Percentiles rank a stretch among this genome's conserved stretches.
Evolutionary conservation across 192 early-diverging fungal genomes (phyloP).

Genomic region (Chytriomyces hyalinus): DNA sequence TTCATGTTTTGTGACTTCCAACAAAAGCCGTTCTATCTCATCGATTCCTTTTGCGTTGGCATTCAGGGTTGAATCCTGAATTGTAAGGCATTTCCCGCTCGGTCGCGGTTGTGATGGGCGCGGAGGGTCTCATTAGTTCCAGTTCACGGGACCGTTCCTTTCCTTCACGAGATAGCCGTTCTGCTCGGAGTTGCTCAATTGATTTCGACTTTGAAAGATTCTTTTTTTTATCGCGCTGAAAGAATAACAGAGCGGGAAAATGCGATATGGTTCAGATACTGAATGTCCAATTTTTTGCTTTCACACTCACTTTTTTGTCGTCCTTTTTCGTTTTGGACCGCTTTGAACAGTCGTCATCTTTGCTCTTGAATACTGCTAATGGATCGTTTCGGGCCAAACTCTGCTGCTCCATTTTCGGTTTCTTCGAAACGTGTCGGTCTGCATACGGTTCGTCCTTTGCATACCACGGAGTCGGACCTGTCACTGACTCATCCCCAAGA

Average conservation of each 20-base stretch:
- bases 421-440: not conserved
- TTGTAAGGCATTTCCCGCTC: conserved; percentile 30
- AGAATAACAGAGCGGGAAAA: too few relatives aligned
- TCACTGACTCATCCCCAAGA: conserved; percentile 53
- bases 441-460: conserved; percentile 31
- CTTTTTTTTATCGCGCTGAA: too few relatives aligned
- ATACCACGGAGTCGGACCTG: conserved; percentile 44
- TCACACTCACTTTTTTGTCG: not conserved
- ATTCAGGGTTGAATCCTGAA: conserved; percentile 45
- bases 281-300: not conserved
- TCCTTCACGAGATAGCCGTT: conserved; percentile 37
- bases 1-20: too few relatives aligned
- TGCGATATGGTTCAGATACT: too few relatives aligned
- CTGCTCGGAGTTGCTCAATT: conserved; percentile 44
- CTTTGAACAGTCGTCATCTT: conserved; percentile 16
- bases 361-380: conserved; percentile 17
- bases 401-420: not conserved
- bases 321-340: conserved; percentile 1
- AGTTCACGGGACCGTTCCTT: conserved; percentile 33
- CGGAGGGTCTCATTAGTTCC: conserved; percentile 28
- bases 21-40: too few relatives aligned
- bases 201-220: conserved; percentile 11
- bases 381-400: not conserved
- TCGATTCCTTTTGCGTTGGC: not conserved
- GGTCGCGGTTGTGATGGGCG: conserved; percentile 4